Percentiles rank a stretch among this genome's conserved stretches.
These are phyloP conservation scores for Phytophthora nicotianae DNA, from an alignment of 352 stramenopile genomes.

Conservation along the genomic window DNA sequence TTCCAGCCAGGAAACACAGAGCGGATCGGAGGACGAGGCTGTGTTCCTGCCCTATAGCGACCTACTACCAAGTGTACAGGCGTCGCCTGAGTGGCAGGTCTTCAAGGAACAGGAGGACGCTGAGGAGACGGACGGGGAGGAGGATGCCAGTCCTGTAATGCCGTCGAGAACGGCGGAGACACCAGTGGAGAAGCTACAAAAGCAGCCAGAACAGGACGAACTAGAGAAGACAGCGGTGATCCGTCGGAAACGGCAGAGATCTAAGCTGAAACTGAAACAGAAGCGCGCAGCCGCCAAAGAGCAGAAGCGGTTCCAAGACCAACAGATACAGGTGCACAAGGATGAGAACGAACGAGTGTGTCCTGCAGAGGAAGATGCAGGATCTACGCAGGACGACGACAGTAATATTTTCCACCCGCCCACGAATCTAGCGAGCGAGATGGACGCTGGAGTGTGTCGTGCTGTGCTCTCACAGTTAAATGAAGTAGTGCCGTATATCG, in stretches of 20 bases:
- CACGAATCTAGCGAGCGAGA: constrained; percentile 40
- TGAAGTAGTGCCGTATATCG: constrained; percentile 53
- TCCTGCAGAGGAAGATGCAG: constrained; percentile 13
- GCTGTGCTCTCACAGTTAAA: constrained; percentile 62
- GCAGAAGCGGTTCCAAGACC: constrained; percentile 26
- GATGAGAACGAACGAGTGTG: constrained; percentile 3
- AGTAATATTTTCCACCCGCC: constrained; percentile 48
- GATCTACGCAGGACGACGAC: constrained; percentile 18
- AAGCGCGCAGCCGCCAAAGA: constrained; percentile 27
- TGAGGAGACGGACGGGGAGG: constrained; percentile 19
- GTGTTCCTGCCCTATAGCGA: constrained; percentile 39
- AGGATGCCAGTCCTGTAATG: constrained; percentile 14
- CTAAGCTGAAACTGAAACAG: constrained; percentile 32
- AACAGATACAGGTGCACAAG: constrained; percentile 15
- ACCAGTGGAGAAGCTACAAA: not conserved
- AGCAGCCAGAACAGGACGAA: constrained; percentile 8
- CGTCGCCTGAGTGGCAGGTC: constrained; percentile 20
- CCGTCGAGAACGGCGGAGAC: constrained; percentile 17
- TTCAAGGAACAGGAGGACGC: constrained; percentile 15
- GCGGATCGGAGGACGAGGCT: constrained; percentile 61
- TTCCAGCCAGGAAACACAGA: constrained; percentile 79
- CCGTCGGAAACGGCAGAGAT: constrained; percentile 33
- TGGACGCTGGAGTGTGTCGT: constrained; percentile 56
- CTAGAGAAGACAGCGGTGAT: constrained; percentile 18
- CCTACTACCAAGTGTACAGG: constrained; percentile 20